Base-by-base conservation (phyloP, 495 filamentous ascomycete genomes). In the Penicillium argentinense region DNA sequence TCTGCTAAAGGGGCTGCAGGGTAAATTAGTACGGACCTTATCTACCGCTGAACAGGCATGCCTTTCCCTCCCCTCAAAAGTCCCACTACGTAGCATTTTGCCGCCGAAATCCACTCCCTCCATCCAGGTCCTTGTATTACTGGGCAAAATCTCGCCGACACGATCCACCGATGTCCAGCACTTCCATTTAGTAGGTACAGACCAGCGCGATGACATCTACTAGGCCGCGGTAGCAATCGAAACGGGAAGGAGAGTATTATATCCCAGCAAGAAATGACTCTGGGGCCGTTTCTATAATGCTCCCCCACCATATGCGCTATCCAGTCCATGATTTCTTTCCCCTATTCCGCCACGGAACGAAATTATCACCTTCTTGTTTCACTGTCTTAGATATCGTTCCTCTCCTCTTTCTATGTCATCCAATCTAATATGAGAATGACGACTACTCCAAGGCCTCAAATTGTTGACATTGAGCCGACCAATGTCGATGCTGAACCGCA, bases 401-500 rank as follows among this genome's bases (percentile, higher is more conserved):
- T 43, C 32, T 18, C 26, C n/a, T 28, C 12, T 13, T 7, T 27
- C 24, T 11, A 28, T 11, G 17, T 22, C 19, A 42, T 28, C 39
- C 13, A 2, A 19, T 16, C 19, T 12, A 45, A 21, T 0, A 45
- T 36, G 42, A 25, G 21, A 34, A 36, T 36, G 29, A 36, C 42
- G 22, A 45, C 42, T 9, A 45, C 18, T 9, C 16, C 17, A 3
- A 16, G 17, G 3, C 30, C 42, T 23, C 29, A 45, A 16, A 45
- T 45, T 13, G 42, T 45, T n/a, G 42, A 45, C 12, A 36, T 45
- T 36, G 24, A 36, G 19, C 30, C 42, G 3, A 23, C 27, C 11
- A 16, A 13, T 8, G 11, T 22, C 12, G 29, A 13, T 2, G 6
- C 27, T 9, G n/a, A 24, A 14, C 28, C 22, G 11, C 19, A 16